Evolutionary conservation across 1,139 yeast genomes (phyloP).

Genomic region (Yamadazyma spencermartinsiae): DNA sequence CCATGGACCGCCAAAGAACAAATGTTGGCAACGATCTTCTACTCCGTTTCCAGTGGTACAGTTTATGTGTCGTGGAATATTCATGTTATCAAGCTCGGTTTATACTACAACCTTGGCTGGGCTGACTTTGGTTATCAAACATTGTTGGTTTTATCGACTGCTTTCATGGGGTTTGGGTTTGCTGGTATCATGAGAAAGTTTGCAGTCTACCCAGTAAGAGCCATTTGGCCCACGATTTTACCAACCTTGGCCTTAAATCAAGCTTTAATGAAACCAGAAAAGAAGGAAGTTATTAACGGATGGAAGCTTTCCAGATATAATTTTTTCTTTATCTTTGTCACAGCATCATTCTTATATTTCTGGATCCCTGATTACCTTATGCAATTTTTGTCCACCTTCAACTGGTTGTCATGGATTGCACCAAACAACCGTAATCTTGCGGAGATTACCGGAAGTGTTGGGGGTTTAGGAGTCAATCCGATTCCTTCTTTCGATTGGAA

Average conservation of each 20-base stretch:
- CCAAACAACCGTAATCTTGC: conserved; percentile 40
- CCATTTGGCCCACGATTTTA: conserved; percentile 47
- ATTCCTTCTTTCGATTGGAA: conserved; percentile 48
- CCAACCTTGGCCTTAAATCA: conserved; percentile 45
- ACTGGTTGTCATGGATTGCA: conserved; percentile 48
- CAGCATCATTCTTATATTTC: conserved; percentile 35
- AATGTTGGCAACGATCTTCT: conserved; percentile 48
- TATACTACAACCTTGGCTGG: conserved; percentile 44
- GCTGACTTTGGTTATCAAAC: conserved; percentile 40
- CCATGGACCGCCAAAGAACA: conserved; percentile 68
- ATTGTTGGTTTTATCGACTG: conserved; percentile 38
- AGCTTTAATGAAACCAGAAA: conserved; percentile 38
- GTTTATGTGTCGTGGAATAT: conserved; percentile 45
- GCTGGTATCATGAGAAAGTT: conserved; percentile 45
- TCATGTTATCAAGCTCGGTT: conserved; percentile 41
- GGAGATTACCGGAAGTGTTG: conserved; percentile 35
- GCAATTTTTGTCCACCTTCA: conserved; percentile 38
- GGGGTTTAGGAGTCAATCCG: conserved; percentile 47
- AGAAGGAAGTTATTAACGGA: conserved; percentile 31
- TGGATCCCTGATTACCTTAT: conserved; percentile 44
- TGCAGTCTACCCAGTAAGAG: conserved; percentile 41
- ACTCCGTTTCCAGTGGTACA: conserved; percentile 42
- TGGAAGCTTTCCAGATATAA: conserved; percentile 40
- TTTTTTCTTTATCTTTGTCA: conserved; percentile 34
- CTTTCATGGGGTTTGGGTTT: conserved; percentile 46